Percentiles rank a stretch among this genome's conserved stretches.
Evolutionary conservation across 176 grass and related monocot genomes (phyloP).

Genomic region (Musa beccarii): DNA sequence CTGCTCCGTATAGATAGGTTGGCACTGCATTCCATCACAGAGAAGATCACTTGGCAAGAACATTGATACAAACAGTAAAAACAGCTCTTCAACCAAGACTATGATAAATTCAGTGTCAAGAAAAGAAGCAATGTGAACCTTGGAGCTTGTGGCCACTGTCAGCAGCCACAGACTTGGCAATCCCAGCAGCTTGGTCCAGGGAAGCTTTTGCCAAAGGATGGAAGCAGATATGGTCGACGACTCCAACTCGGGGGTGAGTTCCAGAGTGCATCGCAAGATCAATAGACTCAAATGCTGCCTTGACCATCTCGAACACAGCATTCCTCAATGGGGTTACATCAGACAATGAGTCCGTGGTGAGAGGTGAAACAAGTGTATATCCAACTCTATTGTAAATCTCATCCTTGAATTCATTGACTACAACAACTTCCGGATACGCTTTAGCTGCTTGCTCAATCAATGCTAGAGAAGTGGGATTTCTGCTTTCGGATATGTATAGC

Average conservation of each 20-base stretch:
- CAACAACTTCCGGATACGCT: constrained; percentile 25
- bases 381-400: constrained; percentile 61
- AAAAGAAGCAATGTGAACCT: constrained; percentile 19
- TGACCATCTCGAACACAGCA: constrained; percentile 49
- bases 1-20: constrained; percentile 57
- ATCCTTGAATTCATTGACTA: constrained; percentile 52
- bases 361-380: constrained; percentile 67
- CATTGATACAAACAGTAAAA: not conserved
- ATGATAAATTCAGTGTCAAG: not conserved
- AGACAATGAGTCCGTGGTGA: constrained; percentile 1
- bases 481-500: constrained; percentile 80
- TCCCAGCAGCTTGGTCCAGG: constrained; percentile 36
- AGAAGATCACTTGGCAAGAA: not conserved
- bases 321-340: constrained; percentile 28
- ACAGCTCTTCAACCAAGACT: not conserved
- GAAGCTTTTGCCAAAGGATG: constrained; percentile 40
- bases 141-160: constrained; percentile 46
- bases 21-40: constrained; percentile 29
- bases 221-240: constrained; percentile 69
- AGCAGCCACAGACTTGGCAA: constrained; percentile 35
- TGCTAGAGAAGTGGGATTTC: constrained; percentile 37
- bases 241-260: constrained; percentile 65
- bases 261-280: constrained; percentile 46
- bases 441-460: constrained; percentile 58
- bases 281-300: constrained; percentile 40